These are phyloP conservation scores for Protomyces inouyei DNA, from an alignment of 1,139 yeast species.

Conservation along the genomic window DNA sequence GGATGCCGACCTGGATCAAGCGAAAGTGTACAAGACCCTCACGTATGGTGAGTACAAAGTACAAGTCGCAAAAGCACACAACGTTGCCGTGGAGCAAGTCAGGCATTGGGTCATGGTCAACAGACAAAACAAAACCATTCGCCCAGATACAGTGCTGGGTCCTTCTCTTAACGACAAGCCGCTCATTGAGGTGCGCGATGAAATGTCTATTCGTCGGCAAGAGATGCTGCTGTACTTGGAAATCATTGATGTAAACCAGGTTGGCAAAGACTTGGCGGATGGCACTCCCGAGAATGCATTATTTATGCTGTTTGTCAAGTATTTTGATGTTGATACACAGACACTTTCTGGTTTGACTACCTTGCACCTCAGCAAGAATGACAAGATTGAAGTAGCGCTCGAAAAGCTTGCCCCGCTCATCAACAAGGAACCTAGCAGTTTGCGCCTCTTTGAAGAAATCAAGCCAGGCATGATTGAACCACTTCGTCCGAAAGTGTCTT, in stretches of 20 bases:
- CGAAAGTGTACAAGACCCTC: slow-evolving; percentile 58
- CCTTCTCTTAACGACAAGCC: slow-evolving; percentile 34
- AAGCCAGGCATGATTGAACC: slow-evolving; percentile 59
- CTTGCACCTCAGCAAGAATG: slow-evolving; percentile 51
- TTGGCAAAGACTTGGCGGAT: slow-evolving; percentile 4
- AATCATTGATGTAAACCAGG: slow-evolving; percentile 19
- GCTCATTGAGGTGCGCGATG: slow-evolving; percentile 24
- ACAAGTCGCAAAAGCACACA: slow-evolving; percentile 48
- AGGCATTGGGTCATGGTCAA: slow-evolving; percentile 63
- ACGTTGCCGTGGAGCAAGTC: slow-evolving; percentile 44
- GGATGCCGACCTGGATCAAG: slow-evolving; percentile 36
- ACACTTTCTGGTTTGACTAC: slow-evolving; percentile 60
- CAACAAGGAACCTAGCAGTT: slow-evolving; percentile 43
- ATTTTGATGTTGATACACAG: slow-evolving; percentile 58
- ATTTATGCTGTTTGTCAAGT: slow-evolving; percentile 59
- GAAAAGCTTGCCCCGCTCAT: slow-evolving; percentile 48
- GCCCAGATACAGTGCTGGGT: slow-evolving; percentile 54
- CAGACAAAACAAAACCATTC: slow-evolving; percentile 67
- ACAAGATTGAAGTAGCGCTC: slow-evolving; percentile 46
- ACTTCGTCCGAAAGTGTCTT: slow-evolving; percentile 45
- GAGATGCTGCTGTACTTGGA: slow-evolving; percentile 25
- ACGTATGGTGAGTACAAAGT: slow-evolving; percentile 51
- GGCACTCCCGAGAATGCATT: slow-evolving; percentile 16
- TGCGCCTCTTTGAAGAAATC: slow-evolving; percentile 64
- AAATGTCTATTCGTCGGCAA: slow-evolving; percentile 10